These are phyloP conservation scores for Amesomyces nigricolor DNA, from an alignment of 2,329 filamentous ascomycete genomes.

Conservation along the genomic window DNA sequence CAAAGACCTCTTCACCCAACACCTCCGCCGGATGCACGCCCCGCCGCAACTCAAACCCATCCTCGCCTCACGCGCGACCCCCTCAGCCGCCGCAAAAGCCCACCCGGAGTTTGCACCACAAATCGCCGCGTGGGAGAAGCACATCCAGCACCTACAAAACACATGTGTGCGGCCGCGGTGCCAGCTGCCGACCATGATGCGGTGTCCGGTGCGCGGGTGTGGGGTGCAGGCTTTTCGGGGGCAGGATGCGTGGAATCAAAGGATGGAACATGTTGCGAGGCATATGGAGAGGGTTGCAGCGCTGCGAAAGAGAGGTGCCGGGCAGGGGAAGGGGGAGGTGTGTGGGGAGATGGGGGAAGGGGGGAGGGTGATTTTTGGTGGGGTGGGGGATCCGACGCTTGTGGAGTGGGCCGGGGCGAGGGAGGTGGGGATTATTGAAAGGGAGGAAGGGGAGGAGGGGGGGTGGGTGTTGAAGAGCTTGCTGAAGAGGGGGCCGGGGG, in stretches of 20 bases:
- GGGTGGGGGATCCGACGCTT: conserved; percentile 35
- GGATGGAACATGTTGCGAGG: conserved; percentile 81
- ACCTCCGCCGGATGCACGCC: conserved; percentile 79
- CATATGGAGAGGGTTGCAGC: conserved; percentile 60
- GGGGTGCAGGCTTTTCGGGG: conserved; percentile 51
- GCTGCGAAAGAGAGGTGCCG: no score
- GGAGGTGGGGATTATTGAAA: conserved; percentile 35
- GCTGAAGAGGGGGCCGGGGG: conserved; percentile 20
- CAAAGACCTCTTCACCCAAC: conserved; percentile 87
- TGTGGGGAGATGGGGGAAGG: conserved; percentile 26
- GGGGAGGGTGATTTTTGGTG: conserved; percentile 35
- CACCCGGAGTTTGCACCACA: neutral
- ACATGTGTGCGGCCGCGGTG: conserved; percentile 58
- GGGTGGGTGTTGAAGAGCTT: conserved; percentile 34
- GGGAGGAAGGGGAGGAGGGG: conserved; percentile 9
- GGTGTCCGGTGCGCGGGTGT: conserved; percentile 61
- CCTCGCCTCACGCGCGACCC: neutral
- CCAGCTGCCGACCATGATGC: conserved; percentile 52
- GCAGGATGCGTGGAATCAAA: conserved; percentile 64
- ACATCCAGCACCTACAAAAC: conserved; percentile 50
- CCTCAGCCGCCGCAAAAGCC: neutral
- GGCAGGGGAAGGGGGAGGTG: no score
- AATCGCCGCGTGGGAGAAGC: conserved; percentile 40
- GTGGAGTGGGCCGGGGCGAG: conserved; percentile 36
- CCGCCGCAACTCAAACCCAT: conserved; percentile 39